Evolutionary conservation across 345 rosid species (phyloP).

Genomic region (Erucastrum elatum): DNA sequence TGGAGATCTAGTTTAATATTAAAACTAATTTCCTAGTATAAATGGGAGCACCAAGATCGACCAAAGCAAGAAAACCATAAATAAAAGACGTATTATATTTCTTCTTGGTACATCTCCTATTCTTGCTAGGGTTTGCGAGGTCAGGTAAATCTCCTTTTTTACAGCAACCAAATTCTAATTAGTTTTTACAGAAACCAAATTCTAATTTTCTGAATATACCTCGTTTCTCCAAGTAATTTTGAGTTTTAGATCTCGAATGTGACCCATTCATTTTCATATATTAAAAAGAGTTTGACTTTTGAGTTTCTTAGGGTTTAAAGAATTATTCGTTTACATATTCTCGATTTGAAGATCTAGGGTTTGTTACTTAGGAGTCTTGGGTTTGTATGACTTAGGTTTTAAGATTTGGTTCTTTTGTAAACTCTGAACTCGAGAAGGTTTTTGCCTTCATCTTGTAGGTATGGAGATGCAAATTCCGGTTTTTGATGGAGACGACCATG

Average conservation of each 20-base stretch:
- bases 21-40: no score
- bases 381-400: not conserved
- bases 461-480: not conserved
- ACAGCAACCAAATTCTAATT: not conserved
- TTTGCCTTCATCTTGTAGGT: not conserved
- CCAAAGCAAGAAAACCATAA: not conserved
- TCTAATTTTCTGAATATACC: no score
- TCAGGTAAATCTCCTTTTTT: not conserved
- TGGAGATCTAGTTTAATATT: no score
- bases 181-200: no score
- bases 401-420: not conserved
- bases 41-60: not conserved
- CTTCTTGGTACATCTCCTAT: not conserved
- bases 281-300: not conserved
- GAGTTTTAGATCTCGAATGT: not conserved
- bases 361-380: not conserved
- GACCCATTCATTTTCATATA: not conserved
- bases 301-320: not conserved
- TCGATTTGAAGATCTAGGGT: not conserved
- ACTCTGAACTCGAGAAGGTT: not conserved
- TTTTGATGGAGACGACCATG: slow-evolving; percentile 1
- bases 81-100: not conserved
- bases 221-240: no score
- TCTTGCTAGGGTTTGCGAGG: not conserved
- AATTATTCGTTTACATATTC: not conserved